Percentiles rank a stretch among this genome's conserved stretches.
Conservation (phyloP, 2,329 filamentous ascomycete genomes). For the Xylariaceae sp. region DNA sequence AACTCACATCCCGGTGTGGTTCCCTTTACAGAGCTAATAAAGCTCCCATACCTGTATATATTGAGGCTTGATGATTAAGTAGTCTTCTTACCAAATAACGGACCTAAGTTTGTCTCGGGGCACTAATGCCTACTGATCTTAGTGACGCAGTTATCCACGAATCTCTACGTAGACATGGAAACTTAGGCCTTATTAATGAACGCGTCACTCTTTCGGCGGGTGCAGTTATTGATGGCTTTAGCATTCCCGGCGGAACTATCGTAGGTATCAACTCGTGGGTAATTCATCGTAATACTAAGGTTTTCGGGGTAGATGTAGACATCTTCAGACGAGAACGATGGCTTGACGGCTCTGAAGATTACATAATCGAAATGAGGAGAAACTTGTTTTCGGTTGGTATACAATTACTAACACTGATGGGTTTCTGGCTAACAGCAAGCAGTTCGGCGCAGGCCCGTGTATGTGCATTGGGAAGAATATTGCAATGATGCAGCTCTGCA, state of each 20-base stretch:
- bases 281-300: neutral
- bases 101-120: too few relatives aligned
- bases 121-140: neutral
- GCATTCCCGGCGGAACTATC: slow-evolving; percentile 1
- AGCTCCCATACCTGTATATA: slow-evolving; percentile 16
- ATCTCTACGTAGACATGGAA: neutral
- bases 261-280: slow-evolving; percentile 14
- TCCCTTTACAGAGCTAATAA: too few relatives aligned
- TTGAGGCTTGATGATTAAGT: too few relatives aligned
- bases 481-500: slow-evolving; percentile 5
- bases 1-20: too few relatives aligned
- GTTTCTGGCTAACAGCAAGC: neutral
- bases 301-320: slow-evolving; percentile 7
- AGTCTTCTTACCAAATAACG: too few relatives aligned
- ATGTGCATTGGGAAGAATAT: slow-evolving; percentile 16
- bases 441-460: slow-evolving; percentile 15
- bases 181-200: neutral
- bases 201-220: neutral
- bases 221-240: neutral
- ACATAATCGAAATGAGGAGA: neutral
- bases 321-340: slow-evolving; percentile 7
- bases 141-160: slow-evolving; percentile 19
- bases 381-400: neutral
- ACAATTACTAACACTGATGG: neutral
- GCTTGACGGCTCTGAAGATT: neutral